Percentiles rank a stretch among this genome's conserved stretches.
Conservation (phyloP, 2,329 filamentous ascomycete species). For the Pseudogymnoascus destructans region DNA sequence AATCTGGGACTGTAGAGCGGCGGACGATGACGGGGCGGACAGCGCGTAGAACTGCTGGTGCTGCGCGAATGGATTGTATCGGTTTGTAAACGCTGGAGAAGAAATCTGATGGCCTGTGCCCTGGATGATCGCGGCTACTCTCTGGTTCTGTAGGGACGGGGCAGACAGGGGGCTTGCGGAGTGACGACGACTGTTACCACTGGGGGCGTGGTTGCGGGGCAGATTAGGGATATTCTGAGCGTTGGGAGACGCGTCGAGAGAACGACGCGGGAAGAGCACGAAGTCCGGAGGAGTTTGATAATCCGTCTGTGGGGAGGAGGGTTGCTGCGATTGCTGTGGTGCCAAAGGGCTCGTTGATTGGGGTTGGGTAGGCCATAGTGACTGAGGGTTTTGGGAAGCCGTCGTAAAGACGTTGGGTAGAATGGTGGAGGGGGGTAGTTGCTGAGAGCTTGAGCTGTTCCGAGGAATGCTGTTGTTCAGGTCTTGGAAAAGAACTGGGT, state of each 20-base stretch:
- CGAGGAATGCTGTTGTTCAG: constrained; percentile 1
- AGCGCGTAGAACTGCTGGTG: constrained; percentile 52
- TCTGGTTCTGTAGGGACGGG: constrained; percentile 41
- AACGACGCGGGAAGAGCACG: constrained; percentile 48
- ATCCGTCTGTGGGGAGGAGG: constrained; percentile 26
- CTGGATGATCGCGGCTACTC: constrained; percentile 46
- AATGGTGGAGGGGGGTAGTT: constrained; percentile 35
- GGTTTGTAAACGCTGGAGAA: constrained; percentile 42
- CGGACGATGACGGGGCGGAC: constrained; percentile 48
- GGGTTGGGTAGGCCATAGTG: constrained; percentile 11
- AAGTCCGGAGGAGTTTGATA: constrained; percentile 52
- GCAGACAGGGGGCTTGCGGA: constrained; percentile 39
- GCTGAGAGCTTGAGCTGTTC: constrained; percentile 3
- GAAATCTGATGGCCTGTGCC: constrained; percentile 40
- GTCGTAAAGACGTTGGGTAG: constrained; percentile 31
- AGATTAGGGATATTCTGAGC: constrained; percentile 26
- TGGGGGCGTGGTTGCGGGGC: constrained; percentile 26
- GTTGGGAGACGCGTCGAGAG: constrained; percentile 23
- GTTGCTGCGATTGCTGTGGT: constrained; percentile 22
- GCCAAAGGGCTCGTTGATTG: constrained; percentile 10
- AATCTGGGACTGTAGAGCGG: constrained; percentile 40
- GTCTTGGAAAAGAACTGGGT: background rate
- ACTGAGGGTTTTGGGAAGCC: constrained; percentile 27
- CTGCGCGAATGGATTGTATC: constrained; percentile 41
- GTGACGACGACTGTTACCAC: constrained; percentile 36